phyloP scores from a whole-genome alignment of 371 early-diverging fungal genomes.

The Smittium mucronatum region DNA sequence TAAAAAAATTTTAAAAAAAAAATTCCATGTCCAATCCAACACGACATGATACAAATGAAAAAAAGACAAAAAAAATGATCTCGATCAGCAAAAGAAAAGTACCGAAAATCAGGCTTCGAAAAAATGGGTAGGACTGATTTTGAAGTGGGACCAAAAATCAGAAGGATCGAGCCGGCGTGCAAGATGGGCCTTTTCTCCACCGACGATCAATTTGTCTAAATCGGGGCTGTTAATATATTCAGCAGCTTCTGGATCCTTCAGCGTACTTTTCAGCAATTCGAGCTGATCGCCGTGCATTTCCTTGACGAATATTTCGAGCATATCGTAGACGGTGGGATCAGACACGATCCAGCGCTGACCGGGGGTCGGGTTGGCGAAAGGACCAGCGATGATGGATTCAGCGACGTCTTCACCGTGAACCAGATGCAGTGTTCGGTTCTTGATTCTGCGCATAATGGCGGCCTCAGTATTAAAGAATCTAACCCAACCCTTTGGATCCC shows the following conservation, averaged over 20 bases:
- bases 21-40: no score
- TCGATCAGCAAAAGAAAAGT: no score
- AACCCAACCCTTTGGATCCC: slow-evolving; percentile 36
- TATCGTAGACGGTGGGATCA: slow-evolving; percentile 23
- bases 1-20: no score
- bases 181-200: neutral
- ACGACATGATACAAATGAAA: no score
- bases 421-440: slow-evolving; percentile 35
- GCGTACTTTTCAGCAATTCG: neutral
- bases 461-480: slow-evolving; percentile 34
- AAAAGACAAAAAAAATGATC: no score
- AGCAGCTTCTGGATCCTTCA: neutral
- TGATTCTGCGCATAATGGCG: slow-evolving; percentile 25
- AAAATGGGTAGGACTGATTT: slow-evolving; percentile 16
- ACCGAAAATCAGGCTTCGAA: no score
- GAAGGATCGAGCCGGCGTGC: slow-evolving; percentile 10
- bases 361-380: neutral
- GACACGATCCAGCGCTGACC: slow-evolving; percentile 31
- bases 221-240: neutral
- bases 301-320: slow-evolving; percentile 17
- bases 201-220: neutral
- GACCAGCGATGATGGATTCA: slow-evolving; percentile 20
- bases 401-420: slow-evolving; percentile 45
- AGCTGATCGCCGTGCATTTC: neutral
- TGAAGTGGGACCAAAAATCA: slow-evolving; percentile 13